Base-by-base conservation (phyloP, 2,329 filamentous ascomycete species). In the Colletotrichum sp. region DNA sequence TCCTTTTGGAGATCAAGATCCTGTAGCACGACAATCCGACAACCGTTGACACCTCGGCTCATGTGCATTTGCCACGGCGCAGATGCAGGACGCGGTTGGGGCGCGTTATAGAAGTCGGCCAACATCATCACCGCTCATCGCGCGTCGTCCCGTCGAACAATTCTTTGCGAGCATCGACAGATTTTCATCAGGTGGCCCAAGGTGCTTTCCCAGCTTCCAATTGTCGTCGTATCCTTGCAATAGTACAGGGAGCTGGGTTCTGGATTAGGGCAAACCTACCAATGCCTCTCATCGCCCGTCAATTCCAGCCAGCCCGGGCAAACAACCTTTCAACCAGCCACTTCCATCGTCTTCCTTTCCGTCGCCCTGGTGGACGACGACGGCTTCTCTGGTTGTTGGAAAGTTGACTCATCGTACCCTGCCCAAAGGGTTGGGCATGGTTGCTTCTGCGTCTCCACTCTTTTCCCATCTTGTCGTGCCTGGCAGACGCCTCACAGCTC, bases 371-470 rank as follows among this genome's bases (percentile, higher is more conserved):
- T 26, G 16, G 69, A 16, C 28, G 56, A 61, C 21, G 16, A 34
- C n/a, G 18, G 55, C 21, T 16, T 55, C n/a, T 71, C 69, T 38
- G 32, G 61, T 67, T 38, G 61, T 58, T 61, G 55, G 18, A 69
- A 38, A 59, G 73, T 76, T 77, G 75, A 77, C 75, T 77, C 75
- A 77, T 76, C 75, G n/a, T 36, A 61, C 73, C 69, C 75, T 69
- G 75, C 73, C 73, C 65, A 61, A 72, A 75, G 58, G 74, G 73
- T 77, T 77, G 75, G 75, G 75, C 73, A 77, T 68, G 59, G 68
- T 76, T 77, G 75, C 75, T 77, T 77, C 69, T 76, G 21, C 32
- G 32, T 62, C 26, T 69, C 69, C 68, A 71, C 74, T 73, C 76
- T 77, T 77, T 71, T 72, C 38, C 43, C 36, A 61, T 77, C 71